Evolutionary conservation across 495 filamentous ascomycete species (phyloP).

Genomic region (Podospora australis): DNA sequence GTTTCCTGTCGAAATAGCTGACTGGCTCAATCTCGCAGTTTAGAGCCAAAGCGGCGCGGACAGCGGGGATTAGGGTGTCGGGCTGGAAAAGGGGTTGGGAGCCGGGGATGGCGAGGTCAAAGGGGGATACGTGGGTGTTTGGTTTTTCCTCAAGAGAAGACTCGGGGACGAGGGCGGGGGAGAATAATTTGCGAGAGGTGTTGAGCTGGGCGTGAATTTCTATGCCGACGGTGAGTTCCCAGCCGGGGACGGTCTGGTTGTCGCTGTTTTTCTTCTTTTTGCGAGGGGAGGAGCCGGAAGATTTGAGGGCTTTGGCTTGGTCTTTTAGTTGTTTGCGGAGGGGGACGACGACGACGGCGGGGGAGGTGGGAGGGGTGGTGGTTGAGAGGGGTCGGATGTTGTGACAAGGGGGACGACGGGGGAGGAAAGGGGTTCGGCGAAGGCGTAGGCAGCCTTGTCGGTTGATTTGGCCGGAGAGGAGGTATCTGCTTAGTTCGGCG

Average conservation of each 20-base stretch:
- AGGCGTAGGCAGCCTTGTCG: constrained; percentile 35
- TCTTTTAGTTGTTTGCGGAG: constrained; percentile 72
- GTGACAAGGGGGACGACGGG: not conserved
- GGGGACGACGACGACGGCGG: constrained; percentile 31
- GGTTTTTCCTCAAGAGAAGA: constrained; percentile 61
- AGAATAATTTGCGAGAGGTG: constrained; percentile 79
- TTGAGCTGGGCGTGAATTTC: constrained; percentile 97
- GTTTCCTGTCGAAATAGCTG: constrained; percentile 89
- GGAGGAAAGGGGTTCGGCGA: not conserved
- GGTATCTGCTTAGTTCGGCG: constrained; percentile 38
- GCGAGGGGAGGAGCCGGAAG: constrained; percentile 10
- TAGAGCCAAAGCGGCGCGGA: constrained; percentile 82
- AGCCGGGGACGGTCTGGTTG: constrained; percentile 52
- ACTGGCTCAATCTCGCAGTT: constrained; percentile 66
- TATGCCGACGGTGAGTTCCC: constrained; percentile 91
- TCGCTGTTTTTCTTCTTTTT: constrained; percentile 37
- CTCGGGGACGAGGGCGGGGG: constrained; percentile 52
- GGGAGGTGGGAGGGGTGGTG: not conserved
- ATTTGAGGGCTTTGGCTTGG: constrained; percentile 51
- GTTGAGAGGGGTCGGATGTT: not conserved
- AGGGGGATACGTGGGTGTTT: constrained; percentile 80
- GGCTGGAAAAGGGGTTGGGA: constrained; percentile 81
- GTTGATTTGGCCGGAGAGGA: constrained; percentile 39
- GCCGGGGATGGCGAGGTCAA: constrained; percentile 86
- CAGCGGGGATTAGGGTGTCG: constrained; percentile 76